phyloP scores from a whole-genome alignment of 768 basidiomycete species.

The Hygrophoropsis aurantiaca region DNA sequence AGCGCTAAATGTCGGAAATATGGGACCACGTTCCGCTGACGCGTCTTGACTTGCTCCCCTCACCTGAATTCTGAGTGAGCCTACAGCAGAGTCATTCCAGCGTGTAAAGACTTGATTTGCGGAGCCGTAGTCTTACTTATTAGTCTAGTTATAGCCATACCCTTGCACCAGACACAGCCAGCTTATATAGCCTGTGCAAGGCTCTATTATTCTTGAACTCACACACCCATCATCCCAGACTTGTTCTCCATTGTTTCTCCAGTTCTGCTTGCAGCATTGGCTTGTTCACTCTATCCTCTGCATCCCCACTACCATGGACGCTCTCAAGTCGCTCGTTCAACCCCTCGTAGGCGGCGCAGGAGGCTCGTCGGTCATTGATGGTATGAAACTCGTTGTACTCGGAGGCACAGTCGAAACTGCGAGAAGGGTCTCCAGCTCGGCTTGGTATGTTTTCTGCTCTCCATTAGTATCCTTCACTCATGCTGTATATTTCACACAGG shows the following conservation, averaged over 20 bases:
- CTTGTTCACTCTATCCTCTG: slow-evolving; percentile 26
- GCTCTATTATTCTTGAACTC: slow-evolving; percentile 9
- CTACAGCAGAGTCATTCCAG: not conserved
- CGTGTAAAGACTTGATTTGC: not conserved
- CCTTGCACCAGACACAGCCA: slow-evolving; percentile 16
- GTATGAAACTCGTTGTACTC: slow-evolving; percentile 86
- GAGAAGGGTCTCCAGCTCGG: slow-evolving; percentile 76
- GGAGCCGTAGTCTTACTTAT: slow-evolving; percentile 1
- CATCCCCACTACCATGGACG: slow-evolving; percentile 57
- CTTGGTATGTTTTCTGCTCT: slow-evolving; percentile 54
- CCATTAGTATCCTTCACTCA: slow-evolving; percentile 6
- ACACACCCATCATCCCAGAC: slow-evolving; percentile 25
- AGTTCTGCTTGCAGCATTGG: slow-evolving; percentile 37
- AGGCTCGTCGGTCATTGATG: slow-evolving; percentile 80
- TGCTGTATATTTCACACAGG: slow-evolving; percentile 39
- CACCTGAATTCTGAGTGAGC: slow-evolving; percentile 6
- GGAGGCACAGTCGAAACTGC: slow-evolving; percentile 89
- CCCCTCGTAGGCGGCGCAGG: slow-evolving; percentile 76
- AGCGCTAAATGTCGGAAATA: slow-evolving; percentile 11
- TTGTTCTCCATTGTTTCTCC: slow-evolving; percentile 16
- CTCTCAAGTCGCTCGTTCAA: slow-evolving; percentile 76
- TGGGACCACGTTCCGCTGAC: slow-evolving; percentile 31
- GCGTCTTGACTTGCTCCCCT: slow-evolving; percentile 36
- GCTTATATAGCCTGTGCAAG: slow-evolving; percentile 20
- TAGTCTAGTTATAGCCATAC: not conserved